Conservation (phyloP, 2,329 filamentous ascomycete genomes). For the Sporothrix luriei region DNA sequence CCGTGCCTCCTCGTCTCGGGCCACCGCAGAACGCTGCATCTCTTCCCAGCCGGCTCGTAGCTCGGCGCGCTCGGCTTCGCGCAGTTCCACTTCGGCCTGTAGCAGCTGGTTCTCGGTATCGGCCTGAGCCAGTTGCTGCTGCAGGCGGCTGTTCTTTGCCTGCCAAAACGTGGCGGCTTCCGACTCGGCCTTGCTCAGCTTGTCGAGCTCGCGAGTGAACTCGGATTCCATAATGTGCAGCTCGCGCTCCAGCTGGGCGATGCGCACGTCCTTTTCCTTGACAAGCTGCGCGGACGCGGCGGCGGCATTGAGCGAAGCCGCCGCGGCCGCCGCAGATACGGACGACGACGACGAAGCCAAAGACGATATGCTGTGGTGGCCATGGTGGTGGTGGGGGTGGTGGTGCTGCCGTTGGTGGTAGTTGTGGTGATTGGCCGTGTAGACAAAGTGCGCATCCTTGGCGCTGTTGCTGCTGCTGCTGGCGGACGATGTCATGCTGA, state of each 20-base stretch:
- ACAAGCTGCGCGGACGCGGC: slow-evolving; percentile 42
- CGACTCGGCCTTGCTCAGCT: slow-evolving; percentile 56
- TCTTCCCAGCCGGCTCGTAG: slow-evolving; percentile 55
- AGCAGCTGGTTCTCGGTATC: slow-evolving; percentile 58
- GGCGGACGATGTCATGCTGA: not conserved
- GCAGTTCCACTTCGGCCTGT: slow-evolving; percentile 52
- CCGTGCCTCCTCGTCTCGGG: slow-evolving; percentile 59
- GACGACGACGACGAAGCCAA: slow-evolving; percentile 26
- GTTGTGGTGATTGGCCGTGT: slow-evolving; percentile 17
- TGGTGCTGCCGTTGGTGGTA: slow-evolving; percentile 33
- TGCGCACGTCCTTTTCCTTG: slow-evolving; percentile 55
- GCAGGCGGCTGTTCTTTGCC: slow-evolving; percentile 50
- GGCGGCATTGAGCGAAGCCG: slow-evolving; percentile 29
- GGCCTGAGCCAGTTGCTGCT: slow-evolving; percentile 55
- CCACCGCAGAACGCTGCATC: slow-evolving; percentile 50
- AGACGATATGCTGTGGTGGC: slow-evolving; percentile 16
- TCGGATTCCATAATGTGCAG: slow-evolving; percentile 56
- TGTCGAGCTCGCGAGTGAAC: slow-evolving; percentile 57
- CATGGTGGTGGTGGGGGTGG: slow-evolving; percentile 23
- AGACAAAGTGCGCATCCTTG: slow-evolving; percentile 22
- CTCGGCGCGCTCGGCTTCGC: slow-evolving; percentile 53
- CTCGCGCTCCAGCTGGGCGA: slow-evolving; percentile 57
- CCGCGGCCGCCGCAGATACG: slow-evolving; percentile 33
- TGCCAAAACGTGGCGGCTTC: slow-evolving; percentile 62
- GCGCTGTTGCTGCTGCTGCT: slow-evolving; percentile 20